Conservation (phyloP, 345 rosid species). For the Kandelia obovata region DNA sequence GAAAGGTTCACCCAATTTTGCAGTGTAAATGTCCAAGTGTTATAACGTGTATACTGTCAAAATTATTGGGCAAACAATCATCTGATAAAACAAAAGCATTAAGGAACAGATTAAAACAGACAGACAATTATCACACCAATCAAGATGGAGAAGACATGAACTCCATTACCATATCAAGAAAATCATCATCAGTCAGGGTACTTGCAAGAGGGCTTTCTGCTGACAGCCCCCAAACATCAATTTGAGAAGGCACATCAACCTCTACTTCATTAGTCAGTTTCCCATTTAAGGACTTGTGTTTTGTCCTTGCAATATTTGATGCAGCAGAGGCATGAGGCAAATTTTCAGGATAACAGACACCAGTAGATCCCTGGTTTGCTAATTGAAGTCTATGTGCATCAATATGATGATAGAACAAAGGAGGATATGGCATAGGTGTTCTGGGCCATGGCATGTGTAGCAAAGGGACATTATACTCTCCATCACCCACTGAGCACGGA, state of each 20-base stretch:
- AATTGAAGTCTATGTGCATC: slow-evolving; percentile 51
- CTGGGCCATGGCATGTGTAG: slow-evolving; percentile 40
- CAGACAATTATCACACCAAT: slow-evolving; percentile 15
- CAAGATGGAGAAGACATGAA: slow-evolving; percentile 14
- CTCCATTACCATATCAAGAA: slow-evolving; percentile 82
- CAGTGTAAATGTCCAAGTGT: neutral
- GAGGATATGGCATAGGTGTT: slow-evolving; percentile 42
- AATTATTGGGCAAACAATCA: slow-evolving; percentile 9
- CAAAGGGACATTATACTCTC: slow-evolving; percentile 43
- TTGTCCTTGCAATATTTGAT: slow-evolving; percentile 37
- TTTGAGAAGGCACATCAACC: slow-evolving; percentile 41
- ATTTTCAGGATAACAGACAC: slow-evolving; percentile 29
- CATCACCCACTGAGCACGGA: slow-evolving; percentile 52
- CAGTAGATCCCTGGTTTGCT: slow-evolving; percentile 43
- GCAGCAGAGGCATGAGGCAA: slow-evolving; percentile 34
- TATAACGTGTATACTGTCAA: neutral
- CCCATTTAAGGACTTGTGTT: slow-evolving; percentile 23
- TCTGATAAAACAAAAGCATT: slow-evolving; percentile 6
- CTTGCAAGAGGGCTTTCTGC: slow-evolving; percentile 79
- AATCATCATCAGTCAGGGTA: slow-evolving; percentile 79
- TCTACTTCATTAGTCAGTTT: slow-evolving; percentile 33
- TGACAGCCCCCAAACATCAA: slow-evolving; percentile 70
- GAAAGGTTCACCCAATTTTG: no score
- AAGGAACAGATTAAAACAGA: slow-evolving; percentile 8
- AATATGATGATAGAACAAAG: slow-evolving; percentile 48